Conservation (phyloP, 257 asterid species). For the Solanum tacnaense region DNA sequence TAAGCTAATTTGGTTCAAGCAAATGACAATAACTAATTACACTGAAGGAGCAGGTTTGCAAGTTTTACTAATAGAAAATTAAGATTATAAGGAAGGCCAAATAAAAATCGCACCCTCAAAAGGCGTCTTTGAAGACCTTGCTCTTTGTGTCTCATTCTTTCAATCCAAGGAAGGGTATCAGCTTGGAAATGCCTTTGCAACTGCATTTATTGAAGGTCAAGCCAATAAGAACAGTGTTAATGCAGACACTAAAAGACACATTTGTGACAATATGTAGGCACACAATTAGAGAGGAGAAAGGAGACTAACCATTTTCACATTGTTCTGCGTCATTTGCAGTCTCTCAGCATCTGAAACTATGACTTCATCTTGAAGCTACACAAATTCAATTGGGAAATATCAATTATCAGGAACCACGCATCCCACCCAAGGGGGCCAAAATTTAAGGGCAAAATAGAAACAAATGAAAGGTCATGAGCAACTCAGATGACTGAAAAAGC, state of each 20-base stretch:
- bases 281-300: constrained; percentile 4
- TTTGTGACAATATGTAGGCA: neutral
- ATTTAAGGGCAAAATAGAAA: constrained; percentile 8
- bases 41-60: neutral
- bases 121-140: constrained; percentile 90
- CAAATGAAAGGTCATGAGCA: neutral
- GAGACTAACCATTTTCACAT: constrained; percentile 69
- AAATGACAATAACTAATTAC: neutral
- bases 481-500: neutral
- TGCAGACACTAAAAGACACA: neutral
- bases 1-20: neutral
- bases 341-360: constrained; percentile 88
- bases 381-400: constrained; percentile 6
- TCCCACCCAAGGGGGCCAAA: neutral
- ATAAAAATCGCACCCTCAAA: constrained; percentile 46
- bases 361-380: constrained; percentile 94
- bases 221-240: neutral
- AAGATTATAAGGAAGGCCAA: neutral
- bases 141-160: constrained; percentile 91
- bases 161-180: constrained; percentile 82
- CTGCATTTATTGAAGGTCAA: constrained; percentile 26
- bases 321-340: constrained; percentile 71
- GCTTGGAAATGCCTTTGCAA: constrained; percentile 93
- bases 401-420: neutral
- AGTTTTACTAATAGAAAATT: neutral